These are phyloP conservation scores for Spirogloea muscicola DNA, from an alignment of 139 green algal species.

Conservation along the genomic window DNA sequence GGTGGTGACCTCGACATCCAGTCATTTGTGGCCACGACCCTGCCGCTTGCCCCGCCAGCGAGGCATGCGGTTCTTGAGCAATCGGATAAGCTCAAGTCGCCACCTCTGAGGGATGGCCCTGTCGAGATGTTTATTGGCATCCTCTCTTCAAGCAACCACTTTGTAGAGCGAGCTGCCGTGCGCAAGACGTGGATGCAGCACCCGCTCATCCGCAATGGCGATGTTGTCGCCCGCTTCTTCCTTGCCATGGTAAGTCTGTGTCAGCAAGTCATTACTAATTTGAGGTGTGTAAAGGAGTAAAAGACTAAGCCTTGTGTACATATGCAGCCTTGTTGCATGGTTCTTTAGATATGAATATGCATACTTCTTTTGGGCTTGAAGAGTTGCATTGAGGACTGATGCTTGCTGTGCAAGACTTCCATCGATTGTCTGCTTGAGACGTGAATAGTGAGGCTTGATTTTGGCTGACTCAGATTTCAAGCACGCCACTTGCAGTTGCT, in stretches of 20 bases:
- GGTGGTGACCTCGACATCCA: slow-evolving; percentile 1
- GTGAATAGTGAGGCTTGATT: too few relatives aligned
- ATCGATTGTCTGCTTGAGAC: too few relatives aligned
- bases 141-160: slow-evolving; percentile 35
- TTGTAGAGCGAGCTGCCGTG: slow-evolving; percentile 29
- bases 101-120: not conserved
- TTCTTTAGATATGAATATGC: too few relatives aligned
- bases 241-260: slow-evolving; percentile 20
- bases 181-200: slow-evolving; percentile 42
- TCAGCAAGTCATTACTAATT: too few relatives aligned
- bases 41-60: slow-evolving; percentile 8
- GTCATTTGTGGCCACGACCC: slow-evolving; percentile 11
- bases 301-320: too few relatives aligned
- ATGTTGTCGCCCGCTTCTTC: slow-evolving; percentile 34
- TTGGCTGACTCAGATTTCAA: too few relatives aligned
- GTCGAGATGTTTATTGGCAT: slow-evolving; percentile 36
- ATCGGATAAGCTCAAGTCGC: slow-evolving; percentile 15
- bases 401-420: too few relatives aligned
- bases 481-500: too few relatives aligned
- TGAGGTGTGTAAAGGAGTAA: too few relatives aligned
- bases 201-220: slow-evolving; percentile 12
- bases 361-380: too few relatives aligned
- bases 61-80: slow-evolving; percentile 11
- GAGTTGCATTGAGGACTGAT: too few relatives aligned
- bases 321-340: too few relatives aligned